Percentiles rank a stretch among this genome's conserved stretches.
Conservation (phyloP, 2,329 filamentous ascomycete genomes). For the Fusarium algeriense region DNA sequence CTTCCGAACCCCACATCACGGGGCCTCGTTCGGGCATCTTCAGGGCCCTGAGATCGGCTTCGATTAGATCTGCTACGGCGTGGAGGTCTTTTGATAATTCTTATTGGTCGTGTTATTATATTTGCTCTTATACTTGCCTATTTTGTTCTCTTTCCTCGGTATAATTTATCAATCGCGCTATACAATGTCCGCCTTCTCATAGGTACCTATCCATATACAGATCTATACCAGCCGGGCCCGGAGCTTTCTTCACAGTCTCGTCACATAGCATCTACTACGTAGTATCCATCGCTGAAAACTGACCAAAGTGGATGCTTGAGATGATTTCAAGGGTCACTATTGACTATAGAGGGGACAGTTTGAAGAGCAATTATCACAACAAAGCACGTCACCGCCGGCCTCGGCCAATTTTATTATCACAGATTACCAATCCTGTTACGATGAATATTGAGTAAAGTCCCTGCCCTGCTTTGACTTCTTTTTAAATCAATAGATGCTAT, state of each 20-base stretch:
- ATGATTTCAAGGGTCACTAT: neutral
- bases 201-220: neutral
- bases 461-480: neutral
- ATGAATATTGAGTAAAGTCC: neutral
- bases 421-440: neutral
- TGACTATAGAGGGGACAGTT: neutral
- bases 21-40: slow-evolving; percentile 16
- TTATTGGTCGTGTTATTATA: neutral
- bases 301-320: slow-evolving; percentile 1
- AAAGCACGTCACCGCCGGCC: slow-evolving; percentile 35
- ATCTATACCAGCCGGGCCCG: neutral
- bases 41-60: slow-evolving; percentile 10
- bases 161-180: neutral
- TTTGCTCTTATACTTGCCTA: neutral
- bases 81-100: neutral
- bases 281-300: neutral
- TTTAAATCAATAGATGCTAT: neutral
- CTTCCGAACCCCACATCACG: slow-evolving; percentile 37
- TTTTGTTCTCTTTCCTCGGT: slow-evolving; percentile 6
- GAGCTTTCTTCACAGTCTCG: neutral
- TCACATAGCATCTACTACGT: neutral
- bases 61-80: slow-evolving; percentile 16
- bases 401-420: slow-evolving; percentile 3
- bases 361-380: slow-evolving; percentile 23
- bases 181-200: slow-evolving; percentile 18